phyloP scores from a whole-genome alignment of 306 rosid species.

The Hylodesmum podocarpum region DNA sequence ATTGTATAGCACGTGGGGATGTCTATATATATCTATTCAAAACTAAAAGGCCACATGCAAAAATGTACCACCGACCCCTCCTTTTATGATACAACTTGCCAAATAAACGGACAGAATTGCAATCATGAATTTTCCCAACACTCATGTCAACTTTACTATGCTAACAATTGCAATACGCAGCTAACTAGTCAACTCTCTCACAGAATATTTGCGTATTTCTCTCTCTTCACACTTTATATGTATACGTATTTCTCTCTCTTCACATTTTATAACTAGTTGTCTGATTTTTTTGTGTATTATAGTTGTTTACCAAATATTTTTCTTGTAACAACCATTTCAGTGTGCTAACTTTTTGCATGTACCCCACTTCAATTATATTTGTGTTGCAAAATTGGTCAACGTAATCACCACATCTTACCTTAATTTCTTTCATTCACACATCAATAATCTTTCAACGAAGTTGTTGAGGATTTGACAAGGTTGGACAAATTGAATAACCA shows the following conservation, averaged over 20 bases:
- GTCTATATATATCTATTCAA: too few relatives aligned
- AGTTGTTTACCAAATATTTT: too few relatives aligned
- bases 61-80: conserved; percentile 40
- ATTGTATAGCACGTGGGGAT: too few relatives aligned
- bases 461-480: conserved; percentile 15
- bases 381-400: conserved; percentile 30
- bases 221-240: too few relatives aligned
- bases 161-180: too few relatives aligned
- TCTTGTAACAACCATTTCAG: conserved; percentile 31
- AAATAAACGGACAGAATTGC: conserved; percentile 11
- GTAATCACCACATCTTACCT: conserved; percentile 17
- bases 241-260: too few relatives aligned
- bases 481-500: not conserved
- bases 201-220: too few relatives aligned
- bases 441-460: not conserved
- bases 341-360: conserved; percentile 20
- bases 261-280: too few relatives aligned
- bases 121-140: conserved; percentile 38
- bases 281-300: too few relatives aligned
- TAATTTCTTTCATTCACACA: conserved; percentile 6
- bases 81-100: conserved; percentile 22
- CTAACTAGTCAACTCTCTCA: too few relatives aligned
- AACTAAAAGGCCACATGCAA: conserved; percentile 45
- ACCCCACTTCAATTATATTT: conserved; percentile 34
- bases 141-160: too few relatives aligned